Base-by-base conservation (phyloP, 1,284 basidiomycete species). In the Tilletia indica region DNA sequence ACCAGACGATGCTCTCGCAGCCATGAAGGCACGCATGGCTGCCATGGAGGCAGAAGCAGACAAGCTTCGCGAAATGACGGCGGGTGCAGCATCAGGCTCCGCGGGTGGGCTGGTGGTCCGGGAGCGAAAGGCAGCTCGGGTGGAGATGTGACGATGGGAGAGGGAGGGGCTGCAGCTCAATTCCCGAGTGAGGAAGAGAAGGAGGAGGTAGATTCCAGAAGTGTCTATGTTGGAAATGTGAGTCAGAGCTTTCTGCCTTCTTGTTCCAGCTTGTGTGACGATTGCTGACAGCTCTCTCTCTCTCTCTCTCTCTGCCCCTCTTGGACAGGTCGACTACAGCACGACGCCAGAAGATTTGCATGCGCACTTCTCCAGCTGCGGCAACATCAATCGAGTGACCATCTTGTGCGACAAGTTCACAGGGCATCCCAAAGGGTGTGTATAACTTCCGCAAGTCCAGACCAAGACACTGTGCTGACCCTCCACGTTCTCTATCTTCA, bases 361-460 rank as follows among this genome's bases (percentile, higher is more conserved):
- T 86, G 90, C 89, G 58, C 97, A 99, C 85, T 99, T 99, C 87
- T 92, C 94, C 83, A 91, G 94, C 36, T 98, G 95, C 84, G 97
- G 97, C 5, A 95, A 93, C 25, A 99, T 99, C 86, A 99, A 99
- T 87, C 90, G 97, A 79, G 94, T 99, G 68, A 99, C 97, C 0
- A 99, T 99, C 82, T 89, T 99, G 36, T 99, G 97, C 86, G 97
- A 99, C 88, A 99, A 99, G 87, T 99, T 97, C 85, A 98, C 96
- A 19, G 97, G 97, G 61, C 96, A 98, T 87, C 96, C 97, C 54
- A 99, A 98, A 90, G 97, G 96, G 93, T 95, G 78, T 74, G 90
- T 86, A 16, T 61, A 2, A 25, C 4, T 64, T 64, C 36, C 34
- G n/a, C 25, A 31, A 31, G 25, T 31, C 25, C 25, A 31, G 25